These are phyloP conservation scores for Vitis hybrid DNA, from an alignment of 177 flowering plant genomes.

Conservation along the genomic window DNA sequence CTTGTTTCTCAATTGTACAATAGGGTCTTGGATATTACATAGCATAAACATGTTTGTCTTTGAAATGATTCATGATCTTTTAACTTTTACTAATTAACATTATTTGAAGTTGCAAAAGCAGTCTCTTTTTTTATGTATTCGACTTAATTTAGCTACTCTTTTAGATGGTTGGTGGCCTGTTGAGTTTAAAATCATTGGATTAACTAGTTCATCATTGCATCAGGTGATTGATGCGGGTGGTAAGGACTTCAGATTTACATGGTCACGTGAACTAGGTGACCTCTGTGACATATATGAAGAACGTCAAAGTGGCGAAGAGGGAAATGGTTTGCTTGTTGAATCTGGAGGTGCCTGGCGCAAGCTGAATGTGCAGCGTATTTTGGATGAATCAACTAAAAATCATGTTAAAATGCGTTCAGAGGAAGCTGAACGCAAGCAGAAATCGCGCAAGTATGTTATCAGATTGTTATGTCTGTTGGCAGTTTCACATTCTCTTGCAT, in stretches of 20 bases:
- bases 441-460: constrained; percentile 79
- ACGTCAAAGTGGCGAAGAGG: constrained; percentile 74
- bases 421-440: constrained; percentile 81
- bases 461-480: not conserved
- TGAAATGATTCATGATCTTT: not conserved
- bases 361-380: constrained; percentile 78
- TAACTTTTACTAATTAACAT: not conserved
- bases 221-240: constrained; percentile 95
- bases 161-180: not conserved
- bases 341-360: constrained; percentile 96
- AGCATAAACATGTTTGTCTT: not conserved
- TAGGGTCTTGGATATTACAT: not conserved
- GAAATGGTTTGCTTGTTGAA: constrained; percentile 90
- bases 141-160: not conserved
- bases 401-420: constrained; percentile 95
- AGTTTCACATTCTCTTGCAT: not conserved
- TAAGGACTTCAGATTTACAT: constrained; percentile 86
- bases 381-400: constrained; percentile 92
- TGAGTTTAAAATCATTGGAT: not conserved
- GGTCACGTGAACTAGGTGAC: constrained; percentile 83
- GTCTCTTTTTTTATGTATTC: not conserved
- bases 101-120: not conserved
- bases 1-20: too few relatives aligned
- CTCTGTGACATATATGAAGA: constrained; percentile 97
- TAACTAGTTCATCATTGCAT: constrained; percentile 15